Evolutionary conservation across 2,329 filamentous ascomycete genomes (phyloP), one percentile per base, ranked within the genome.

Genomic region (Fusarium sp.): DNA sequence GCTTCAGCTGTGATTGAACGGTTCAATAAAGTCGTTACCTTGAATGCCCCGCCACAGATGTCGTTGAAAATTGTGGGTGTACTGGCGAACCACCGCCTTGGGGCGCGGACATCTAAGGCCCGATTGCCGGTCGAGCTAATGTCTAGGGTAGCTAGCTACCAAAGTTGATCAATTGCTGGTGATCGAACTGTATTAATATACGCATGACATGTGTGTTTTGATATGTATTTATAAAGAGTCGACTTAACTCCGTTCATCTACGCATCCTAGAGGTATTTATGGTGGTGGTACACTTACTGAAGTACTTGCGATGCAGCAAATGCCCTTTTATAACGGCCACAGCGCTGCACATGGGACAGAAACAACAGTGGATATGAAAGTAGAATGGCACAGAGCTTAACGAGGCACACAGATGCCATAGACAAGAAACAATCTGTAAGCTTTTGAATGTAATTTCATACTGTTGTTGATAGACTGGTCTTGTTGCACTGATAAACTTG

Each of bases 11-110:
- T 48, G 41, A 58, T 38, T 29, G 60, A 71, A 62, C 64, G 52
- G 48, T 48, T 70, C 61, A 57, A 58, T 43, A 58, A 64, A 52
- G 57, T 73, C 65, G 52, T 51, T 72, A 61, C 47, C 55, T 68
- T 58, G 64, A 25, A 48, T 69, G 63, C 74, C 72, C 74, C 67
- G 65, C 74, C 48, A 74, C 51, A 49, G 58, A 58, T 62, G 69
- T 74, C 58, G 74, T 76, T 74, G 71, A 66, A 73, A 75, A 71
- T 75, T 75, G 70, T 74, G 74, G 73, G 72, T 61, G 68, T 56
- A 38, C 29, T 29, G 34, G 45, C 9, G 49, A 49, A 56, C 70
- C 53, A 54, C 58, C 47, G 25, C 30, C 22, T 22, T 54, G 51
- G 57, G 41, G 53, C 54, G 65, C 62, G 57, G 61, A 54, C 46